phyloP scores from a whole-genome alignment of 371 early-diverging fungal species.

The Gilbertella persicaria region DNA sequence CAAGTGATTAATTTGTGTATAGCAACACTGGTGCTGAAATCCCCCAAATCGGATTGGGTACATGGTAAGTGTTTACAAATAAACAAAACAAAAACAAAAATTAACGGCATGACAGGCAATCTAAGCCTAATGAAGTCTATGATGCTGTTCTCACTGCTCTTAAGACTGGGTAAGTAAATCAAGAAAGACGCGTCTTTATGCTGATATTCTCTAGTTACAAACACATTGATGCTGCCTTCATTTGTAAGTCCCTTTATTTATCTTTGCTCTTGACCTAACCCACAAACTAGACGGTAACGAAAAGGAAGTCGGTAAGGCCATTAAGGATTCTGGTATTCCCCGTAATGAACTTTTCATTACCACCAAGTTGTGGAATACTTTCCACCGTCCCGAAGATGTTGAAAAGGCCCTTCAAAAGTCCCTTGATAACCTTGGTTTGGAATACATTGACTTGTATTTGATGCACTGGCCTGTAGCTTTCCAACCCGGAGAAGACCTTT shows the following conservation, averaged over 20 bases:
- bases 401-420: conserved; percentile 46
- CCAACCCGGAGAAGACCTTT: conserved; percentile 22
- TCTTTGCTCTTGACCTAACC: neutral
- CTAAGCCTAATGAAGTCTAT: conserved; percentile 25
- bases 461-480: conserved; percentile 56
- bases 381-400: conserved; percentile 54
- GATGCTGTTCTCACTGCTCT: conserved; percentile 17
- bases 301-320: conserved; percentile 76
- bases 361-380: conserved; percentile 77
- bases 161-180: conserved; percentile 12
- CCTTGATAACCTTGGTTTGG: conserved; percentile 56
- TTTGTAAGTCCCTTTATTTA: conserved; percentile 3
- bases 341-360: conserved; percentile 83
- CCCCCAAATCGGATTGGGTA: conserved; percentile 31
- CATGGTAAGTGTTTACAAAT: conserved; percentile 18
- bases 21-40: conserved; percentile 35
- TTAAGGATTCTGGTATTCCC: conserved; percentile 56
- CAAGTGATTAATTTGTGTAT: neutral
- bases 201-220: conserved; percentile 5
- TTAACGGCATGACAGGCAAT: conserved; percentile 4
- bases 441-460: conserved; percentile 74
- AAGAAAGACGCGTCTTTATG: conserved; percentile 15
- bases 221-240: conserved; percentile 50
- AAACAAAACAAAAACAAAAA: neutral
- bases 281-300: conserved; percentile 54